Base-by-base conservation (phyloP, 163 green algal genomes). In the Scenedesmus sp. region DNA sequence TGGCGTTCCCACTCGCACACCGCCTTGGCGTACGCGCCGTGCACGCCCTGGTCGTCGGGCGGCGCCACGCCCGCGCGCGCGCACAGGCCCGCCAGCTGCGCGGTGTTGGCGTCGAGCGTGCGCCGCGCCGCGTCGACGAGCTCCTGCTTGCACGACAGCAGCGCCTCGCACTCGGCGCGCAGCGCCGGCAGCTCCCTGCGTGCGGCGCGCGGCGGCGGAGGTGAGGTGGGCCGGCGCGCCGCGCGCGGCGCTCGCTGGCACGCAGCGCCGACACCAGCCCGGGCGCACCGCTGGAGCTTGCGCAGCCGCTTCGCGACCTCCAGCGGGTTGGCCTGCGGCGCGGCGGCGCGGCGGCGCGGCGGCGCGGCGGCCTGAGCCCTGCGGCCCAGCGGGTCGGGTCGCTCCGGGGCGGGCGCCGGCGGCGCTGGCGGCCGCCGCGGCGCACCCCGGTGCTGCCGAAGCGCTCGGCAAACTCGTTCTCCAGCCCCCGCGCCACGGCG, bases 71-170 rank as follows among this genome's bases (percentile, higher is more conserved):
- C 78, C 26, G 60, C 53, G 18, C 57, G 36, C 22, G 20, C 29
- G 44, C 54, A 62, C 33, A 84, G 53, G 56, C 77, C 53, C 50
- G 76, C 70, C 51, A 84, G 28, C 47, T 74, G 70, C 20, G 28
- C 53, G 14, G 17, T 73, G 53, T 84, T 84, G 22, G 66, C 42
- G 51, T 62, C 58, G 22, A 84, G 70, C 26, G 72, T 33, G n/a
- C 63, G 51, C 51, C 74, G 66, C 29, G 78, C 78, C 58, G n/a
- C 58, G 65, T 84, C 78, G n/a, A 80, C 53, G 26, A 84, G 54
- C 44, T 84, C 78, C 78, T 83, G 77, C 51, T 83, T 83, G 31
- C 44, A 24, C 2, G 54, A 33, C 18, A 83, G 47, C n/a, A 83
- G 45, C 11, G 56, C 62, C 44, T 83, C 67, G 77, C 77, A 83